Base-by-base conservation (phyloP, 768 basidiomycete genomes). In the Daedaleopsis sinensis region DNA sequence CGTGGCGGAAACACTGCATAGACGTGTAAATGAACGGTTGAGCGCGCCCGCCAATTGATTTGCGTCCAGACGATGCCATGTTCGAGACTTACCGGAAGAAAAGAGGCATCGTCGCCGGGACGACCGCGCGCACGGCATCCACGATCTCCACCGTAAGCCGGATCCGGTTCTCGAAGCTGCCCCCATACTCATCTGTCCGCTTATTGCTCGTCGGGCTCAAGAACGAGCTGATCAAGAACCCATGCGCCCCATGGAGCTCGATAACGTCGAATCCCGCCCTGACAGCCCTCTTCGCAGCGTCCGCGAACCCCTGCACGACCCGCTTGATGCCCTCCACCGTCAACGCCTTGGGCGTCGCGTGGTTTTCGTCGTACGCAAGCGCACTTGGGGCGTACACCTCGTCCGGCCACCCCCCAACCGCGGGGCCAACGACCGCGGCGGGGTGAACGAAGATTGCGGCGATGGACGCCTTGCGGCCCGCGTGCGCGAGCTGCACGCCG, bases 401-500 rank as follows among this genome's bases (percentile, higher is more conserved):
- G 55, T 65, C 63, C 16, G 65, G 62, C 67, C 65, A 71, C 32
- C 86, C 85, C 10, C 79, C 79, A 1, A 69, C 67, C 11, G 71
- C 72, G 51, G 74, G 72, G 0, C 70, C 64, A 3, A 80, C 81
- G 11, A 66, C 51, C 48, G 21, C 16, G 24, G 88, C 84, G 65
- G 82, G 59, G 10, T 81, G 36, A 32, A 88, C 68, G 86, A 87
- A 91, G 0, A 87, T 86, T 0, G 84, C 80, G 16, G 81, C 70
- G 0, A 79, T 84, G 6, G 84, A 85, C 0, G 84, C 88, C 70
- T 91, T 92, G 18, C 90, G 78, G 0, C 91, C 90, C 0, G 89
- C 88, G 62, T 93, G 90, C 0, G 81, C 86, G 12, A 92, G 80
- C 69, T 93, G 91, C 52, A 92, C 86, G 13, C 78, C 90, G 19